A percentile compares a stretch with the other conserved stretches of the same genome.
phyloP scores from a whole-genome alignment of 78 protist genomes.

The Dictyostelium purpureum region DNA sequence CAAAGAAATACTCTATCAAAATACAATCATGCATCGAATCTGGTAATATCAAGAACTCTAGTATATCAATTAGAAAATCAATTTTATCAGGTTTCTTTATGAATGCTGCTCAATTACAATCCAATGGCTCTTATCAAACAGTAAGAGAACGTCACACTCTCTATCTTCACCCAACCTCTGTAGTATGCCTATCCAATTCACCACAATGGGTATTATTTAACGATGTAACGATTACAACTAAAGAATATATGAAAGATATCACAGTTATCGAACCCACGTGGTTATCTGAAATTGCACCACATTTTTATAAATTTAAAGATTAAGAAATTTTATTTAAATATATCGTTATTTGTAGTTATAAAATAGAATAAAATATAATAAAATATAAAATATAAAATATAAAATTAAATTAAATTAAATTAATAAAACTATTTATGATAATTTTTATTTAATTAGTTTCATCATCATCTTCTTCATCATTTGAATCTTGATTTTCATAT shows the following conservation, averaged over 20 bases:
- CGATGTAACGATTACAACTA: constrained; percentile 74
- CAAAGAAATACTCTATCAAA: constrained; percentile 26
- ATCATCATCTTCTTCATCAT: not conserved
- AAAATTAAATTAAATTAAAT: too few species aligned
- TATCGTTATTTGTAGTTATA: not conserved
- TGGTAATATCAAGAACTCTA: not conserved
- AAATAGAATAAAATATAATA: not conserved
- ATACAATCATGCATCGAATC: not conserved
- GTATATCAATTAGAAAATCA: constrained; percentile 41
- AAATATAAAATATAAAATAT: too few species aligned
- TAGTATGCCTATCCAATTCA: constrained; percentile 45
- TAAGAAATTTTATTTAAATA: not conserved
- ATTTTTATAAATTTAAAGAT: constrained; percentile 71
- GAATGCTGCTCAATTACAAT: constrained; percentile 75
- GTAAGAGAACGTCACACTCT: constrained; percentile 55
- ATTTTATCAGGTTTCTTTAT: constrained; percentile 87
- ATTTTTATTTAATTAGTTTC: not conserved
- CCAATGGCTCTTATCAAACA: constrained; percentile 51
- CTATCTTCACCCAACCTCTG: constrained; percentile 88
- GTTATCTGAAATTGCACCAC: constrained; percentile 92
- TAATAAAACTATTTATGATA: too few species aligned
- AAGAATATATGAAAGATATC: constrained; percentile 90
- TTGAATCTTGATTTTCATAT: constrained; percentile 5
- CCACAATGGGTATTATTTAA: constrained; percentile 87
- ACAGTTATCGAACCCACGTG: constrained; percentile 89